phyloP scores from a whole-genome alignment of 2,329 filamentous ascomycete species.

The Xylariaceae sp. region DNA sequence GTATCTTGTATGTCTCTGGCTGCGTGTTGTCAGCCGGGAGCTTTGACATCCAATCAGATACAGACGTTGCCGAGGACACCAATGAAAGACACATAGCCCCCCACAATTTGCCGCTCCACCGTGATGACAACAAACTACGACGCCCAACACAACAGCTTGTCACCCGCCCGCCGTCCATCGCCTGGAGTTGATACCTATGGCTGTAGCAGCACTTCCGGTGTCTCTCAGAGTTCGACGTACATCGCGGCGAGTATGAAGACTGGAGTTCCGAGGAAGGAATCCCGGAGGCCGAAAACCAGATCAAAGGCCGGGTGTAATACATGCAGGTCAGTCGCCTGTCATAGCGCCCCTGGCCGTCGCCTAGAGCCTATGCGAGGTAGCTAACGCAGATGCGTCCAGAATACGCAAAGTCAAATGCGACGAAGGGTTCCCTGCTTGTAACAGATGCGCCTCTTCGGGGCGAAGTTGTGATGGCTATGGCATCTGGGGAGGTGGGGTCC shows the following conservation, averaged over 20 bases:
- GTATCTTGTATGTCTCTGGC: no score
- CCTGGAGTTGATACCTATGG: no score
- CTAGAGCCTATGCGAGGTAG: not conserved
- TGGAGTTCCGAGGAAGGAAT: no score
- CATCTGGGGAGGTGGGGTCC: conserved; percentile 26
- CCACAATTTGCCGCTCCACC: no score
- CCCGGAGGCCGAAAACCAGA: conserved; percentile 12
- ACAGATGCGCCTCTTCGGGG: conserved; percentile 23
- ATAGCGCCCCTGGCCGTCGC: not conserved
- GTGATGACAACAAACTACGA: no score
- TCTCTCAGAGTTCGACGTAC: no score
- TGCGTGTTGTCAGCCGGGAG: no score
- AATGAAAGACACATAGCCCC: not conserved
- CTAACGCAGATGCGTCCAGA: conserved; percentile 8
- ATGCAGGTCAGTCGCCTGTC: conserved; percentile 25
- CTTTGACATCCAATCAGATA: not conserved
- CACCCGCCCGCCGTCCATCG: no score
- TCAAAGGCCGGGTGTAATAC: conserved; percentile 25
- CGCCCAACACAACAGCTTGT: no score
- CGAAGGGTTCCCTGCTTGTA: conserved; percentile 23
- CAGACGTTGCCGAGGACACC: not conserved
- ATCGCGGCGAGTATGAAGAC: no score
- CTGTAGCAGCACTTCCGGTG: no score
- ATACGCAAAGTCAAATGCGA: conserved; percentile 29
- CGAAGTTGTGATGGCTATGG: conserved; percentile 29